Conservation (phyloP, 345 rosid species). For the Camelina hispida region DNA sequence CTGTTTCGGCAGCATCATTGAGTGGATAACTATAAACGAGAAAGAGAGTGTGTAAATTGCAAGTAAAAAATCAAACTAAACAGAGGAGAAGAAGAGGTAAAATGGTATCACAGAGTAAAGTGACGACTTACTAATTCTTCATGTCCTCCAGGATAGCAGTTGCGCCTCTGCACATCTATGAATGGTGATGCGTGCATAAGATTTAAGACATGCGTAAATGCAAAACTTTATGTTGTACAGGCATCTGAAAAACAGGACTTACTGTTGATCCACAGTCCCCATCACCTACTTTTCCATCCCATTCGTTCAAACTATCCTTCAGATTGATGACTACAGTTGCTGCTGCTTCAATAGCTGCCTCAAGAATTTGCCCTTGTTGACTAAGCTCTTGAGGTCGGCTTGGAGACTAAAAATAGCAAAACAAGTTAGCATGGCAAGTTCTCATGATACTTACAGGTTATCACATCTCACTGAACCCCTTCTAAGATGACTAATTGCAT, state of each 20-base stretch:
- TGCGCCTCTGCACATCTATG: slow-evolving; percentile 87
- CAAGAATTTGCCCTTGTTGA: slow-evolving; percentile 70
- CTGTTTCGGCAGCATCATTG: slow-evolving; percentile 89
- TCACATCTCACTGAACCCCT: not conserved
- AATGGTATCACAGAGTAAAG: not conserved
- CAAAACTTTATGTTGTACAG: not conserved
- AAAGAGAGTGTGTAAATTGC: slow-evolving; percentile 17
- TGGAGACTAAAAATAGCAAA: slow-evolving; percentile 38
- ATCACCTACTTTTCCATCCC: slow-evolving; percentile 97
- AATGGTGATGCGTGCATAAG: not conserved
- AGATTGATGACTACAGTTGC: slow-evolving; percentile 65
- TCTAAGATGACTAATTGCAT: not conserved
- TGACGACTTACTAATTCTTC: slow-evolving; percentile 70
- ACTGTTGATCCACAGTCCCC: slow-evolving; percentile 98
- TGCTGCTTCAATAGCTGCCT: slow-evolving; percentile 88
- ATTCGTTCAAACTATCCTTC: slow-evolving; percentile 78
- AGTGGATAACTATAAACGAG: slow-evolving; percentile 73
- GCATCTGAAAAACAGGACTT: slow-evolving; percentile 43
- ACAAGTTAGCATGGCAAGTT: slow-evolving; percentile 1
- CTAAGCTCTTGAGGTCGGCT: slow-evolving; percentile 67
- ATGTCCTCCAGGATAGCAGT: slow-evolving; percentile 83
- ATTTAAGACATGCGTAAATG: slow-evolving; percentile 12
- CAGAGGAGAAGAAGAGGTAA: not conserved
- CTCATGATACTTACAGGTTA: slow-evolving; percentile 22
- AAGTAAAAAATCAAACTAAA: not conserved